Evolutionary conservation across 768 basidiomycete genomes (phyloP), one percentile per base, ranked within the genome.

Genomic region (Nevesoporus exiguus): DNA sequence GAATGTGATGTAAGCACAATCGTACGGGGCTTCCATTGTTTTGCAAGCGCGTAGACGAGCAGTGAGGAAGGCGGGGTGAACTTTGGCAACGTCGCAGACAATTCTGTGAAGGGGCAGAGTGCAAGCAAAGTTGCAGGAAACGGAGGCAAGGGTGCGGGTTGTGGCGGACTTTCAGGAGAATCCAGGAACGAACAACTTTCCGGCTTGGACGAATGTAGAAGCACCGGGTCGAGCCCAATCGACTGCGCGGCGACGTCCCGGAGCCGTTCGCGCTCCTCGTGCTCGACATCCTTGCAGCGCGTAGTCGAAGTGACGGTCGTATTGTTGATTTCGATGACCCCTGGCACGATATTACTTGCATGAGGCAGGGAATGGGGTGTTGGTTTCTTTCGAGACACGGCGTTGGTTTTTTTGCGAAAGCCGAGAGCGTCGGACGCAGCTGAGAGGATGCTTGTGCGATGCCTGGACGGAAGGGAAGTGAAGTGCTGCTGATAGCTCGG

Each of bases 171-270:
- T 31, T 54, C 59, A 14, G 55, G 73, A 5, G 57, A 63, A 39
- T 59, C 60, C 5, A 64, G 27, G 1, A 59, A 62, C 3, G 56
- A 52, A 0, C 27, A 51, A 41, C 60, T 56, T 0, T 59, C 50
- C 7, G 58, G 57, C 42, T 42, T 60, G 57, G 66, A 70, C 5
- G 71, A 58, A 31, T 78, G 76, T n/a, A 78, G 63, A 41, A 82
- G 73, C 31, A 77, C 77, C 10, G 81, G 79, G 51, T 75, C 79
- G 30, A 90, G 74, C 7, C 90, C 90, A 44, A 92, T 83, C 13
- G 85, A 81, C 62, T 88, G 84, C 0, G 89, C 90, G n/a, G 90
- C 90, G 36, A 80, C 83, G 51, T 86, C 85, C 30, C 88, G 75
- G 30, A 92, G 71, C n/a, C 87, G 80, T 57, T 86, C 81, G 10